These are phyloP conservation scores for Taphrina pruni DNA, from an alignment of 1,139 yeast species.

Conservation along the genomic window DNA sequence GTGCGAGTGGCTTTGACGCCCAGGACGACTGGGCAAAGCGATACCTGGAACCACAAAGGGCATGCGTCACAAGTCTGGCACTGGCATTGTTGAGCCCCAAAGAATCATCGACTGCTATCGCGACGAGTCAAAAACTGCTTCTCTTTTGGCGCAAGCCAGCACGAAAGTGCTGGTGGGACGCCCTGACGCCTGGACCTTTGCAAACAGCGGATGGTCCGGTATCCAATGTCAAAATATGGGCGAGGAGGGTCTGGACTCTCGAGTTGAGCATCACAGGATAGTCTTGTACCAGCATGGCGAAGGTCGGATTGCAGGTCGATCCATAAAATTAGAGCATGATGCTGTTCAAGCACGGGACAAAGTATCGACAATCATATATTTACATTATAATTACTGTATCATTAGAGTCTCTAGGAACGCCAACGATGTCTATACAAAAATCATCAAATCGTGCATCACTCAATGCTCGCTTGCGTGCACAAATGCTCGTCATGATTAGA, in stretches of 20 bases:
- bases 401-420: not conserved
- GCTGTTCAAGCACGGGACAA: not conserved
- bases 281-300: not conserved
- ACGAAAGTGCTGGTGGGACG: constrained; percentile 98
- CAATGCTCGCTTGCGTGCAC: not conserved
- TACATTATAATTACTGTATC: constrained; percentile 2
- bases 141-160: constrained; percentile 99
- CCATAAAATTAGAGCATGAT: not conserved
- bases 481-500: not conserved
- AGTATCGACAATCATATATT: not conserved
- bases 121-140: constrained; percentile 72
- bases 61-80: constrained; percentile 83
- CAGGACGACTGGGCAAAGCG: constrained; percentile 86
- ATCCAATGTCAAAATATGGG: constrained; percentile 62
- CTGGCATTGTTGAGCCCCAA: constrained; percentile 63
- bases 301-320: not conserved
- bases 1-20: constrained; percentile 79
- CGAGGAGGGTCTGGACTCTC: constrained; percentile 83
- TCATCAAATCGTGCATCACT: not conserved
- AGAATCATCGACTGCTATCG: constrained; percentile 46
- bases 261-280: constrained; percentile 56
- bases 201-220: constrained; percentile 59
- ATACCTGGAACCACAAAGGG: constrained; percentile 80
- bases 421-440: constrained; percentile 3
- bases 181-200: constrained; percentile 49